phyloP scores from a whole-genome alignment of 306 rosid species.

The Betula pendula region DNA sequence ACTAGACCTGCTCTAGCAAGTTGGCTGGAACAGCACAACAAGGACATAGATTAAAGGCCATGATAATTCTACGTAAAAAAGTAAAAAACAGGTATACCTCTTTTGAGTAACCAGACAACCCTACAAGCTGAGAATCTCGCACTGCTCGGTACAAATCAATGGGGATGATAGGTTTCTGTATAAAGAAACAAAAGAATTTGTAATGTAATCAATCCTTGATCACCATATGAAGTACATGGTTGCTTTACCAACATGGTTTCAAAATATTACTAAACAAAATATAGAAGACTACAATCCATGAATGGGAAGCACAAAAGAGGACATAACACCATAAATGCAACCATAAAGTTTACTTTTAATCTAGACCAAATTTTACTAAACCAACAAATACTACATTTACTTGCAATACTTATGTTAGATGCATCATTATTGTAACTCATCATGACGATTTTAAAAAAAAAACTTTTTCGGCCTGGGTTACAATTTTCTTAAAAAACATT shows the following conservation, averaged over 20 bases:
- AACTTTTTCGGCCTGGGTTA: not conserved
- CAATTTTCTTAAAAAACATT: not conserved
- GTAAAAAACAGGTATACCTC: slow-evolving; percentile 56
- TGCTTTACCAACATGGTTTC: slow-evolving; percentile 1
- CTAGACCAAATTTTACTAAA: not conserved
- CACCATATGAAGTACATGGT: not conserved
- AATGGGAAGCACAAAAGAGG: not conserved
- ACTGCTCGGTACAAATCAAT: slow-evolving; percentile 65
- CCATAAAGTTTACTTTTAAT: not conserved
- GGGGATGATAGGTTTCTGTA: slow-evolving; percentile 81
- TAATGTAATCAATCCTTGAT: slow-evolving; percentile 17
- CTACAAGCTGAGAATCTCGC: slow-evolving; percentile 80
- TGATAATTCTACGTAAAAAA: slow-evolving; percentile 12
- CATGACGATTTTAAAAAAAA: not conserved
- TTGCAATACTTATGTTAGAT: not conserved
- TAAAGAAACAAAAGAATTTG: slow-evolving; percentile 16
- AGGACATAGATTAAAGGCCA: not conserved
- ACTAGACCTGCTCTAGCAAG: not conserved
- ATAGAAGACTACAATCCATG: not conserved
- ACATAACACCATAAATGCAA: not conserved
- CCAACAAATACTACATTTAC: not conserved
- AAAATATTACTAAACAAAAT: not conserved
- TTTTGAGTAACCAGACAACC: slow-evolving; percentile 88
- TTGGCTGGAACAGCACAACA: not conserved
- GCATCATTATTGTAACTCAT: not conserved